phyloP scores from a whole-genome alignment of 768 basidiomycete species.

The Suillus cothurnatus region DNA sequence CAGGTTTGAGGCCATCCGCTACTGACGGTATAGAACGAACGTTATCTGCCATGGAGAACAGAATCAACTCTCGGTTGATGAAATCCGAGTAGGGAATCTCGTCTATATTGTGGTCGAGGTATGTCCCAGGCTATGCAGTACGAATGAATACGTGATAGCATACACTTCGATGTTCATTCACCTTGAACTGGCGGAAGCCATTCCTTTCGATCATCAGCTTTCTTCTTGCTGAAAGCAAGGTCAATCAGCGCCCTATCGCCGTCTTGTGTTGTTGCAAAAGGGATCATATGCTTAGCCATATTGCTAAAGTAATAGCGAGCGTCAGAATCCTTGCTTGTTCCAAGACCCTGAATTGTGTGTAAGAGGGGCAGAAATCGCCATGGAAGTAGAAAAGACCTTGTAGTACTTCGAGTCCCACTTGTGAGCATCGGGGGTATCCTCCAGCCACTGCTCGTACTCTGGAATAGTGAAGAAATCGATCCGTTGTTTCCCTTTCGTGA shows the following conservation, averaged over 20 bases:
- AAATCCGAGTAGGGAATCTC: constrained; percentile 92
- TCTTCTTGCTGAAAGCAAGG: constrained; percentile 99
- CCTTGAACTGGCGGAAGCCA: constrained; percentile 97
- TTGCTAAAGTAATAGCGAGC: constrained; percentile 91
- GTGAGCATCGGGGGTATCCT: constrained; percentile 69
- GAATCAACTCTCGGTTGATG: constrained; percentile 95
- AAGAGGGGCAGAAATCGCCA: constrained; percentile 6
- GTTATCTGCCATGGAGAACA: constrained; percentile 99
- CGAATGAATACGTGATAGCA: neutral
- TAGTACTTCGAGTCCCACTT: constrained; percentile 96
- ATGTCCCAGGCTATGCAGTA: constrained; percentile 80
- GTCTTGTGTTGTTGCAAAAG: constrained; percentile 77
- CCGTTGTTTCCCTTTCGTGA: constrained; percentile 75
- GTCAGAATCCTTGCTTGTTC: constrained; percentile 88
- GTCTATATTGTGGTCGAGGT: constrained; percentile 82
- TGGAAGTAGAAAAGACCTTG: constrained; percentile 64
- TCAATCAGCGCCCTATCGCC: constrained; percentile 92
- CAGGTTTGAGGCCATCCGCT: constrained; percentile 94
- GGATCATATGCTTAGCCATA: constrained; percentile 93
- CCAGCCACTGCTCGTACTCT: constrained; percentile 92
- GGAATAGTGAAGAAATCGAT: constrained; percentile 96
- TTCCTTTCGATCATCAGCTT: constrained; percentile 96
- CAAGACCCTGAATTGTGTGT: constrained; percentile 74
- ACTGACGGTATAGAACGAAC: constrained; percentile 96
- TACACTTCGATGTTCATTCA: constrained; percentile 29